Evolutionary conservation across 768 basidiomycete species (phyloP).

Genomic region (Ephemerocybe angulata): DNA sequence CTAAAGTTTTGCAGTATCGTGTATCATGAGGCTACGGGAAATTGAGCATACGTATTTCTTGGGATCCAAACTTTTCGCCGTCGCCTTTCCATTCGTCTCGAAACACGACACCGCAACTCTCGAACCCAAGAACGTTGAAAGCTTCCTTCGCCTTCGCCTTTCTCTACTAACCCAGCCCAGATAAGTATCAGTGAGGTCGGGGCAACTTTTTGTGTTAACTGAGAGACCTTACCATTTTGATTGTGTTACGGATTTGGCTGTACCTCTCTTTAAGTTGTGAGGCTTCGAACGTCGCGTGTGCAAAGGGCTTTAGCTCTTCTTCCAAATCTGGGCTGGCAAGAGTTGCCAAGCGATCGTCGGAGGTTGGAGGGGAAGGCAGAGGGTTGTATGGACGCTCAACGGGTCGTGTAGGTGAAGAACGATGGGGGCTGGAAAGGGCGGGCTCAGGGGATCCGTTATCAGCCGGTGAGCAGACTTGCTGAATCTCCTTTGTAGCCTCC

Average conservation of each 20-base stretch:
- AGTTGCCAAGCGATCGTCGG: not conserved
- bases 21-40: too few relatives aligned
- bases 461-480: too few relatives aligned
- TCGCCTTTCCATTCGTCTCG: slow-evolving; percentile 6
- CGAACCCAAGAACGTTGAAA: not conserved
- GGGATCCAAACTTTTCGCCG: too few relatives aligned
- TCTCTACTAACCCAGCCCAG: not conserved
- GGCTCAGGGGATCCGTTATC: too few relatives aligned
- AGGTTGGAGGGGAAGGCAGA: not conserved
- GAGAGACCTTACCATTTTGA: not conserved
- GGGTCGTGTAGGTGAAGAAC: too few relatives aligned
- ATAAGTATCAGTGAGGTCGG: not conserved
- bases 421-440: not conserved
- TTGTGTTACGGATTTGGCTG: not conserved
- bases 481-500: not conserved
- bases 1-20: too few relatives aligned
- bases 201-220: not conserved
- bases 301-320: too few relatives aligned
- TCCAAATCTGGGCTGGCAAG: too few relatives aligned
- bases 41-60: too few relatives aligned
- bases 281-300: too few relatives aligned
- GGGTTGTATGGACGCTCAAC: not conserved
- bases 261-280: not conserved
- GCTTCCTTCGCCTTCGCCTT: not conserved
- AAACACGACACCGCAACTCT: slow-evolving; percentile 4